Base-by-base conservation (phyloP, 441 rosid species). In the Bocquillonia castaneifolia region DNA sequence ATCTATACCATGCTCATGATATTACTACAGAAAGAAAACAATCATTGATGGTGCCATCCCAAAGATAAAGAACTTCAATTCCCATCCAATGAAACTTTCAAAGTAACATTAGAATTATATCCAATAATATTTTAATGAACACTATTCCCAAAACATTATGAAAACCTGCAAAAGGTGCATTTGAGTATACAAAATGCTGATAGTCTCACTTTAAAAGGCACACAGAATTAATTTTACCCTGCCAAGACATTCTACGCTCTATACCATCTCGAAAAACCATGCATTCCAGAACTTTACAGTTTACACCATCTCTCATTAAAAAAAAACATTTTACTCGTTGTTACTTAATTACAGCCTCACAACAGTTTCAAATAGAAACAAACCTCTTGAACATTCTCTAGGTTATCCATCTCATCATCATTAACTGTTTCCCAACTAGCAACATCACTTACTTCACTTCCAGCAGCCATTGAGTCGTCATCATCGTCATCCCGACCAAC, bases 381-480 rank as follows among this genome's bases (percentile, higher is more conserved):
- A 77, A 94, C 98, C 99, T 88, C 91, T 80, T 73, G 83, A 67
- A 70, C 72, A 81, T 74, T 80, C 78, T 81, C 96, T 58, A 75
- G 79, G 75, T 80, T 80, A 59, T 75, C 92, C 81, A 73, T 83
- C 74, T 86, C 91, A 76, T 88, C 92, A 73, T 90, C 97, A 68
- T 80, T 72, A 82, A 90, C 80, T 14, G 99, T 94, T 84, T 94
- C 98, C 99, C 99, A 94, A 78, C 98, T 92, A 77, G 93, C 97
- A 81, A 82, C 96, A 67, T 85, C 94, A 72, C 96, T 90, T 67
- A 84, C 78, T 76, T 82, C 97, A 73, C 99, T 94, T 72, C 94
- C 97, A 63, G 70, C 92, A 68, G 85, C 95, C 78, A 82, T 42
- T 45, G 98, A 87, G 58, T 68, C 65, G 70, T 85, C 90, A 72